Conservation (phyloP, 2,329 filamentous ascomycete species). For the Cladosporium sp. region DNA sequence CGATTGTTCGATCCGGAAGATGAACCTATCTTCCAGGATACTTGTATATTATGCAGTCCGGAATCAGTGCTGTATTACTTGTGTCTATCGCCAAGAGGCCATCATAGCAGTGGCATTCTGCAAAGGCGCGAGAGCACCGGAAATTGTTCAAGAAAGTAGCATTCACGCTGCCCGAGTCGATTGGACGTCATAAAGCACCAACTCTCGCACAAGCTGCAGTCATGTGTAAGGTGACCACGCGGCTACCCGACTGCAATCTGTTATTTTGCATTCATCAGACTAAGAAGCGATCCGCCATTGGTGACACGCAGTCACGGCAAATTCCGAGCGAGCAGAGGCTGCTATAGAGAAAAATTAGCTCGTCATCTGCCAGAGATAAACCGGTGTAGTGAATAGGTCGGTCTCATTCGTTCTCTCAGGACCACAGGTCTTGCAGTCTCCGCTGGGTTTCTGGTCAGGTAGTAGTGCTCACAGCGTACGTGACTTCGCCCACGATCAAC, state of each 20-base stretch:
- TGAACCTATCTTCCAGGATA: not conserved
- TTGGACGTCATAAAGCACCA: not conserved
- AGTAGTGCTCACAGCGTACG: not conserved
- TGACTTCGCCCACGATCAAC: not conserved
- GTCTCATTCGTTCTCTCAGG: not conserved
- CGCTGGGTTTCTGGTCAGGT: not conserved
- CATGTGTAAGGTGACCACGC: not conserved
- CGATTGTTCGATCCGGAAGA: not conserved
- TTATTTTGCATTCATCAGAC: not conserved
- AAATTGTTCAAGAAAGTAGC: not conserved
- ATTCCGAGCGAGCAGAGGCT: not conserved
- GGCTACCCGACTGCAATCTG: not conserved
- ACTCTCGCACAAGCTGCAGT: not conserved
- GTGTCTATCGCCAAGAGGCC: not conserved
- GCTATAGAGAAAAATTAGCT: not conserved
- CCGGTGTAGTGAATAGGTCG: not conserved
- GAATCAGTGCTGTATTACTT: not conserved
- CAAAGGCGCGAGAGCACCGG: not conserved
- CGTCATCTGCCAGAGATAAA: not conserved
- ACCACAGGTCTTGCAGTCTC: not conserved
- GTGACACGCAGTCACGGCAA: not conserved
- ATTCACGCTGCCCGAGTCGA: not conserved
- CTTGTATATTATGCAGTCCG: not conserved
- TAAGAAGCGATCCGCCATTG: not conserved
- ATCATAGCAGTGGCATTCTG: not conserved